A percentile compares a stretch with the other conserved stretches of the same genome.
Conservation (phyloP, 2,329 filamentous ascomycete species). For the Aspergillus eucalypticola region DNA sequence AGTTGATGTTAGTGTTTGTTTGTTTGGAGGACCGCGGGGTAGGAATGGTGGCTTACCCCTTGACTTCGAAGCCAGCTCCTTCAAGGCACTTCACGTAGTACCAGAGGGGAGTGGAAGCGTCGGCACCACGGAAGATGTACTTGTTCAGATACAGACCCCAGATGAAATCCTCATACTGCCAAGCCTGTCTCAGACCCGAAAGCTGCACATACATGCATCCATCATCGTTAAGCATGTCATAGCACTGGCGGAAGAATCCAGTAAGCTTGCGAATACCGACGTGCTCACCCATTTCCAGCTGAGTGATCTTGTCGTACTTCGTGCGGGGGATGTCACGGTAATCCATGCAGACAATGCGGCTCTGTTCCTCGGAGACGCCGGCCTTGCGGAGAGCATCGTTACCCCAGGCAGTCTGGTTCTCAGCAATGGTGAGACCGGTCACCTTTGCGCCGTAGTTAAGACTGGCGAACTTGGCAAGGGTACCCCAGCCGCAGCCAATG, state of each 20-base stretch:
- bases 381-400: slow-evolving; percentile 76
- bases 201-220: slow-evolving; percentile 87
- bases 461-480: slow-evolving; percentile 80
- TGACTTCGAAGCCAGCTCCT: slow-evolving; percentile 77
- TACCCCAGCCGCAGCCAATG: slow-evolving; percentile 92
- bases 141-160: slow-evolving; percentile 98
- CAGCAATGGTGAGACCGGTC: slow-evolving; percentile 78
- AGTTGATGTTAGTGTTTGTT: too few species aligned
- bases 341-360: slow-evolving; percentile 84
- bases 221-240: slow-evolving; percentile 88
- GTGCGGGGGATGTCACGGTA: slow-evolving; percentile 86
- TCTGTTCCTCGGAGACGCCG: slow-evolving; percentile 76
- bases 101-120: slow-evolving; percentile 82
- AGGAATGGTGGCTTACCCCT: slow-evolving; percentile 48
- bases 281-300: slow-evolving; percentile 91
- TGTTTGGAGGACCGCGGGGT: too few species aligned
- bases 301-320: slow-evolving; percentile 83
- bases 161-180: slow-evolving; percentile 90
- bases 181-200: slow-evolving; percentile 78
- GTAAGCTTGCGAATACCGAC: slow-evolving; percentile 81
- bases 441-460: slow-evolving; percentile 72
- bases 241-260: slow-evolving; percentile 73
- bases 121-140: slow-evolving; percentile 89
- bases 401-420: slow-evolving; percentile 89
- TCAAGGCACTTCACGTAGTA: slow-evolving; percentile 76